Conservation (phyloP, 2,329 filamentous ascomycete genomes). For the Sporothrix euskadiensis region DNA sequence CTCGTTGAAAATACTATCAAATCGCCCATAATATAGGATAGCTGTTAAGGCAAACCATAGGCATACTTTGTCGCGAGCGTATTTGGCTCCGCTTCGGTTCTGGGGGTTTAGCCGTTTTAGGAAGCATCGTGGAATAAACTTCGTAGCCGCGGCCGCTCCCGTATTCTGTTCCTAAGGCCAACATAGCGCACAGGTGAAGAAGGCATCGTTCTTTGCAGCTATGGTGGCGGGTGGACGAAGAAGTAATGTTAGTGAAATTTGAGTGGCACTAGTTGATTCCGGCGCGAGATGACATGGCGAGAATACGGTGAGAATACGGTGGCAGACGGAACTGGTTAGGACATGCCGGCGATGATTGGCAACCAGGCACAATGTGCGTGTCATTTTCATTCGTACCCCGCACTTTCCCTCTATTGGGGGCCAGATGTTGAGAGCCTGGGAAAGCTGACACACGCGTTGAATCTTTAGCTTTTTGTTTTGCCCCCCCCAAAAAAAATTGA, state of each 20-base stretch:
- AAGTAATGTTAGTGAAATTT: background rate
- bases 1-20: no score
- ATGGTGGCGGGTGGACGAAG: background rate
- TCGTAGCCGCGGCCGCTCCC: background rate
- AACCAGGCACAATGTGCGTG: background rate
- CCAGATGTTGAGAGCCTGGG: background rate
- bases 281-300: background rate
- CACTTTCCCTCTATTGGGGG: background rate
- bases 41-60: no score
- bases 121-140: background rate
- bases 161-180: background rate
- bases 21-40: no score
- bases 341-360: no score
- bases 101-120: background rate
- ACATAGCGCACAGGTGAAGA: background rate
- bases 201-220: background rate
- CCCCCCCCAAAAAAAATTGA: background rate
- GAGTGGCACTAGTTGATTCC: background rate
- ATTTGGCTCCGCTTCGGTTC: no score
- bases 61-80: no score
- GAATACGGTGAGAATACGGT: no score
- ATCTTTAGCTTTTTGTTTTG: background rate
- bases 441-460: background rate
- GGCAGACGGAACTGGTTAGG: no score
- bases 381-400: background rate